Evolutionary conservation across 2,329 filamentous ascomycete species (phyloP), one percentile per base, ranked within the genome.

Genomic region (Penicillium sp.): DNA sequence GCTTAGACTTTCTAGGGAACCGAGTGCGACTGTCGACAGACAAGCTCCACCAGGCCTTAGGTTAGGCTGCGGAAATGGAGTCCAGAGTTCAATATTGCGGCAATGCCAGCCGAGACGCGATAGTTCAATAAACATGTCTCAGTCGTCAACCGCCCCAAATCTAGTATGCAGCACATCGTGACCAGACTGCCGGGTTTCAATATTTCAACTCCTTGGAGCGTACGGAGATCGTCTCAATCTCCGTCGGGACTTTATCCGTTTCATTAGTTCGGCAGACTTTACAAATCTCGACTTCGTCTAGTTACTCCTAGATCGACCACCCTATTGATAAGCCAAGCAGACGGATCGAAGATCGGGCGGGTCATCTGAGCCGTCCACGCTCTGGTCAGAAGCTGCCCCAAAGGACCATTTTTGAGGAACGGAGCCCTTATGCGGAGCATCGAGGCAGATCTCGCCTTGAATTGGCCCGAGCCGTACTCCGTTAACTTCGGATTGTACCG

Each of bases 371-470:
- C 36, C 31, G 22, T n/a, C n/a, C n/a, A 22, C 18, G 25, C 13
- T 16, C 11, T 25, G 7, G n/a, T 16, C 31, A 35, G 25, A 46
- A 24, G 22, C 35, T 13, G 39, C 31, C 31, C 18, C 14, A 10
- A 5, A 35, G 25, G 25, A 18, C 47, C 47, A 44, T 47, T 47
- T 43, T 50, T 54, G 25, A 53, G 47, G 3, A 50, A 4, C 25
- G 46, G 40, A 36, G 16, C 3, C 16, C 33, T 11, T 3, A 20
- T 20, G 33, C 33, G n/a, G 31, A 35, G 9, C 31, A 35, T 6
- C n/a, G 5, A 3, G 16, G 1, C 1, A 35, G n/a, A 9, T 6
- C n/a, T n/a, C 18, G 14, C 14, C n/a, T n/a, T 35, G 14, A 7
- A 35, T 7, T 35, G 31, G 31, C 14, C 31, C n/a, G 18, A 18